Evolutionary conservation across 1,139 yeast genomes (phyloP).

Genomic region (Saccharomyces hybrid): DNA sequence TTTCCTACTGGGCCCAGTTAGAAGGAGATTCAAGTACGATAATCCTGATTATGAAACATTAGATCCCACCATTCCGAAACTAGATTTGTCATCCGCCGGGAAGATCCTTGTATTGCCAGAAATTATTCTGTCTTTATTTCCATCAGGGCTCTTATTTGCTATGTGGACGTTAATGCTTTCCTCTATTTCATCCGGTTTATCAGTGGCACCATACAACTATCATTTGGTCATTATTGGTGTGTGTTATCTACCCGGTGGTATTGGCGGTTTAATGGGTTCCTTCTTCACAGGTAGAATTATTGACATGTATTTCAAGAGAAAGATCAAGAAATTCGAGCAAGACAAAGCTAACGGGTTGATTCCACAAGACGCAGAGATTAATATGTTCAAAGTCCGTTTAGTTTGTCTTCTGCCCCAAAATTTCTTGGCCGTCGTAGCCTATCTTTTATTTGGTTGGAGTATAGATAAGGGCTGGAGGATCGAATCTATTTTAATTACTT

Average conservation of each 20-base stretch:
- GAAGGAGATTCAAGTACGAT: slow-evolving; percentile 19
- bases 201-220: slow-evolving; percentile 42
- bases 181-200: slow-evolving; percentile 49
- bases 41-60: slow-evolving; percentile 30
- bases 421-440: slow-evolving; percentile 34
- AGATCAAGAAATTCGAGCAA: slow-evolving; percentile 16
- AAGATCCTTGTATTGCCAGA: slow-evolving; percentile 37
- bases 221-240: slow-evolving; percentile 51
- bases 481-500: slow-evolving; percentile 48
- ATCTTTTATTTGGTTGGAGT: slow-evolving; percentile 66
- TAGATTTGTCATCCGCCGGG: slow-evolving; percentile 37
- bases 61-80: slow-evolving; percentile 29
- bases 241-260: slow-evolving; percentile 54
- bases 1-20: slow-evolving; percentile 23
- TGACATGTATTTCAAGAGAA: slow-evolving; percentile 39
- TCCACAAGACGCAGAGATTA: slow-evolving; percentile 31
- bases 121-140: slow-evolving; percentile 38
- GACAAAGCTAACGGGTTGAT: slow-evolving; percentile 22
- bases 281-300: slow-evolving; percentile 41
- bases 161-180: slow-evolving; percentile 66
- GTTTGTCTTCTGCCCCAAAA: slow-evolving; percentile 35
- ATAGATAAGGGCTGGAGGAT: slow-evolving; percentile 43
- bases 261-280: slow-evolving; percentile 48
- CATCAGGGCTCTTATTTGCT: slow-evolving; percentile 59
- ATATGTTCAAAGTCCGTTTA: slow-evolving; percentile 45